phyloP scores from a whole-genome alignment of 2,329 filamentous ascomycete species.

The Pseudocercospora macadamiae region DNA sequence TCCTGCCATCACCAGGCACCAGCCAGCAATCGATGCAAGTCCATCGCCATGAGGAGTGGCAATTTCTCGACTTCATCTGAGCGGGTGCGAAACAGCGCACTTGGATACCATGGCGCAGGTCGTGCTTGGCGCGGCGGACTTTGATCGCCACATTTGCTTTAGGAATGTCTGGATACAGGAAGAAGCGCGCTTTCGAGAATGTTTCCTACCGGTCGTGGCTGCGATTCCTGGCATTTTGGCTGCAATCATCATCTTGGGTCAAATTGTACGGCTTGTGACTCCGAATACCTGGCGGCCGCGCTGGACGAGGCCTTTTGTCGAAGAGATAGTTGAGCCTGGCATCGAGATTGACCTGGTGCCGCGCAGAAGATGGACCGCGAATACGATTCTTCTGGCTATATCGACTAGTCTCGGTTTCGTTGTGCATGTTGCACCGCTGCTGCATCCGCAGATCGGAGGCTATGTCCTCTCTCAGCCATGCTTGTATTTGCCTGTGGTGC shows the following conservation, averaged over 20 bases:
- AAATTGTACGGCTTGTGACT: slow-evolving; percentile 37
- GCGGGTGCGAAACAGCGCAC: not conserved
- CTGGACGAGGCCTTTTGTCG: slow-evolving; percentile 58
- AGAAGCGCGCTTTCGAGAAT: slow-evolving; percentile 44
- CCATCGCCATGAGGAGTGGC: not conserved
- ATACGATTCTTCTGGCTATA: slow-evolving; percentile 23
- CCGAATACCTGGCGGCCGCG: slow-evolving; percentile 42
- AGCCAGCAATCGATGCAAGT: not conserved
- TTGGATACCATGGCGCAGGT: not conserved
- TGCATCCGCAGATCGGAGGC: not conserved
- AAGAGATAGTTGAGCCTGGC: slow-evolving; percentile 40
- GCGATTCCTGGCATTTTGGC: slow-evolving; percentile 43
- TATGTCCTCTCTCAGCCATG: too few relatives aligned
- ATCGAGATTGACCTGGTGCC: slow-evolving; percentile 35
- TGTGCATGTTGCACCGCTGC: slow-evolving; percentile 21
- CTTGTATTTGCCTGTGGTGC: slow-evolving; percentile 16
- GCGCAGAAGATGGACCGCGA: slow-evolving; percentile 34
- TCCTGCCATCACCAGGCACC: not conserved
- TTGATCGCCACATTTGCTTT: slow-evolving; percentile 27
- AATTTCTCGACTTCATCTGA: not conserved
- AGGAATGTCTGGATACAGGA: slow-evolving; percentile 37
- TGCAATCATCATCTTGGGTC: slow-evolving; percentile 42
- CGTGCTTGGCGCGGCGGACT: not conserved
- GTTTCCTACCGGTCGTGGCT: slow-evolving; percentile 46
- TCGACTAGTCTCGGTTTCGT: slow-evolving; percentile 25